A percentile compares a stretch with the other conserved stretches of the same genome.
These are phyloP conservation scores for Solanum piurae DNA, from an alignment of 257 asterid genomes.

Conservation along the genomic window DNA sequence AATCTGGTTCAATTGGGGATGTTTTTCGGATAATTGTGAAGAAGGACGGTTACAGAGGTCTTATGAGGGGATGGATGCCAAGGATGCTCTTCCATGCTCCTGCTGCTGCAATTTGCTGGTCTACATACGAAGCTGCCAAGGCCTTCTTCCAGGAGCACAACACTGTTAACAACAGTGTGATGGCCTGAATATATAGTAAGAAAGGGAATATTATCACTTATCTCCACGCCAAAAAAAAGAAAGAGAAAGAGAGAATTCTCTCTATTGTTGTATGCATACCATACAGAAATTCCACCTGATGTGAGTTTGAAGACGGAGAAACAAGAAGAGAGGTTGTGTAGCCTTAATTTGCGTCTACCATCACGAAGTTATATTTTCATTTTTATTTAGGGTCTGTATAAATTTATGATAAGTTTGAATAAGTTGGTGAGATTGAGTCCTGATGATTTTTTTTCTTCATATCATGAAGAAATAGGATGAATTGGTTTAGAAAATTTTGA, in stretches of 20 bases:
- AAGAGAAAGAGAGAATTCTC: neutral
- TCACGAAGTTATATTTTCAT: neutral
- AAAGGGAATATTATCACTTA: neutral
- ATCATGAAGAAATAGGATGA: neutral
- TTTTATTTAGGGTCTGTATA: neutral
- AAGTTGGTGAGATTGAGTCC: neutral
- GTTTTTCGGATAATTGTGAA: constrained; percentile 56
- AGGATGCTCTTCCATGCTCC: constrained; percentile 99
- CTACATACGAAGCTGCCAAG: constrained; percentile 89
- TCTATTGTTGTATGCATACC: neutral
- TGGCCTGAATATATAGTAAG: constrained; percentile 12
- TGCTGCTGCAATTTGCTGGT: constrained; percentile 99
- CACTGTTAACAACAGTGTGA: constrained; percentile 6
- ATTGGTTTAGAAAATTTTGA: neutral
- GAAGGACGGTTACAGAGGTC: constrained; percentile 90
- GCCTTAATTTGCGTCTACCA: neutral
- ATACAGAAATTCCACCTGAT: neutral
- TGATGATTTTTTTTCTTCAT: neutral
- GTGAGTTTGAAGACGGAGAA: neutral
- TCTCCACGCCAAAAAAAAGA: neutral
- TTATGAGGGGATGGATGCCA: constrained; percentile 92
- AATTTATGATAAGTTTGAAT: neutral
- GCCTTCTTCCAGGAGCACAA: constrained; percentile 59
- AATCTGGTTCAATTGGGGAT: constrained; percentile 54
- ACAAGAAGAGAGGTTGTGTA: neutral